Percentiles rank a stretch among this genome's conserved stretches.
phyloP scores from a whole-genome alignment of 345 rosid species.

The Lagerstroemia speciosa region DNA sequence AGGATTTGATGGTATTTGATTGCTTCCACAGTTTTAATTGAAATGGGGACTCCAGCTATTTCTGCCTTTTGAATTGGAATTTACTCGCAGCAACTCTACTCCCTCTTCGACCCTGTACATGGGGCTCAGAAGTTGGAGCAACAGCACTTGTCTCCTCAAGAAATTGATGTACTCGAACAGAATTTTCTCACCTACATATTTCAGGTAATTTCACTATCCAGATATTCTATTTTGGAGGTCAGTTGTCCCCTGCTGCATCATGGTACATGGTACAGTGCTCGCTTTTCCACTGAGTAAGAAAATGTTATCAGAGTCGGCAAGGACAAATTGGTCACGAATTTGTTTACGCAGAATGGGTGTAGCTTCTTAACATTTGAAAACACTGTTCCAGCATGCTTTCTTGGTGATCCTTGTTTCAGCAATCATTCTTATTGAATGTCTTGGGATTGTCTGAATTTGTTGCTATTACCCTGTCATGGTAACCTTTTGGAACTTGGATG shows the following conservation, averaged over 20 bases:
- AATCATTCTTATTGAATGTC: background rate
- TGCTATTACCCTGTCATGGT: background rate
- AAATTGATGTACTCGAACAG: conserved; percentile 75
- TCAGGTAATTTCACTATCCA: conserved; percentile 40
- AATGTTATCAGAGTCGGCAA: background rate
- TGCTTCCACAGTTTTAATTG: background rate
- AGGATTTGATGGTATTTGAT: conserved; percentile 73
- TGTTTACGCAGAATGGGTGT: background rate
- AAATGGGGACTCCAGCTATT: background rate
- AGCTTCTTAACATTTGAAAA: background rate
- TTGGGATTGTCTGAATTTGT: background rate
- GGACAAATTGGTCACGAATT: background rate
- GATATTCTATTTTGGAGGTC: background rate
- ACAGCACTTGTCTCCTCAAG: conserved; percentile 52
- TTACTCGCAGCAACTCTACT: conserved; percentile 69
- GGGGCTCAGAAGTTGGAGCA: conserved; percentile 73
- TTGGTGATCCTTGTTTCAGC: background rate
- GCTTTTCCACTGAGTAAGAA: background rate
- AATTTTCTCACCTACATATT: conserved; percentile 74
- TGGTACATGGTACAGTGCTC: background rate
- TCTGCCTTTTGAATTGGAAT: conserved; percentile 2
- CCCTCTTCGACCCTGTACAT: conserved; percentile 74
- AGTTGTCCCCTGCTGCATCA: background rate
- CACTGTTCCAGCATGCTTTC: background rate
- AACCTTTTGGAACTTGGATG: background rate